A percentile compares a stretch with the other conserved stretches of the same genome.
Evolutionary conservation across 164 flowering plant species (phyloP).

Genomic region (Tetracentron sinense): DNA sequence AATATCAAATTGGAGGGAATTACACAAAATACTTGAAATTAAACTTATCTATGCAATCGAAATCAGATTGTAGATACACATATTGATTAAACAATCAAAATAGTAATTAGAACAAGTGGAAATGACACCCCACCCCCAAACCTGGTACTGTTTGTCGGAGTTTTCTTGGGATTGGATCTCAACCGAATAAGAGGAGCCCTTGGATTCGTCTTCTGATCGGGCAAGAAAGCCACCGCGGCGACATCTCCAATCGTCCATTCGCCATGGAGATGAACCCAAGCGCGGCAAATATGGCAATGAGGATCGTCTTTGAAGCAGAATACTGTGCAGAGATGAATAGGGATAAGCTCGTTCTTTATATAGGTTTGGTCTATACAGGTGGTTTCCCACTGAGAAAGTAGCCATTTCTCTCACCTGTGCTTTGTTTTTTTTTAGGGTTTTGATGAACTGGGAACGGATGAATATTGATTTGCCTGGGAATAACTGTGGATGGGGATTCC

Average conservation of each 20-base stretch:
- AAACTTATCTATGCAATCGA: too few relatives aligned
- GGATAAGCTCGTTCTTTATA: conserved; percentile 2
- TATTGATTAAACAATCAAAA: neutral
- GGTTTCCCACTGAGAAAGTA: conserved; percentile 7
- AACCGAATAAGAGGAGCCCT: conserved; percentile 18
- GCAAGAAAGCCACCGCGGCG: conserved; percentile 33
- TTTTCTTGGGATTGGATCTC: conserved; percentile 20
- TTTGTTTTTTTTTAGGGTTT: neutral
- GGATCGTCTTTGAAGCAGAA: conserved; percentile 6
- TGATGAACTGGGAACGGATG: too few relatives aligned
- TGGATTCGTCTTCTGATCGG: conserved; percentile 64
- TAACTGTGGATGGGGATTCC: too few relatives aligned
- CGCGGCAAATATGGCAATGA: neutral
- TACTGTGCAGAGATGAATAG: conserved; percentile 4
- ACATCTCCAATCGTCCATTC: conserved; percentile 12
- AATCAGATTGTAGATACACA: neutral
- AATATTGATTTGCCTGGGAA: too few relatives aligned
- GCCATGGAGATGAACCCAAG: conserved; percentile 11
- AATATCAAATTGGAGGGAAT: too few relatives aligned
- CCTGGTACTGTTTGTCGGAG: conserved; percentile 46
- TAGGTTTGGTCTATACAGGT: neutral
- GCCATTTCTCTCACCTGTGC: conserved; percentile 9
- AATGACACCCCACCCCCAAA: too few relatives aligned
- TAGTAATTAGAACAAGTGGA: neutral
- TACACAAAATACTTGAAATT: too few relatives aligned